Base-by-base conservation (phyloP, 139 green algal genomes). In the Tetraselmis chui region DNA sequence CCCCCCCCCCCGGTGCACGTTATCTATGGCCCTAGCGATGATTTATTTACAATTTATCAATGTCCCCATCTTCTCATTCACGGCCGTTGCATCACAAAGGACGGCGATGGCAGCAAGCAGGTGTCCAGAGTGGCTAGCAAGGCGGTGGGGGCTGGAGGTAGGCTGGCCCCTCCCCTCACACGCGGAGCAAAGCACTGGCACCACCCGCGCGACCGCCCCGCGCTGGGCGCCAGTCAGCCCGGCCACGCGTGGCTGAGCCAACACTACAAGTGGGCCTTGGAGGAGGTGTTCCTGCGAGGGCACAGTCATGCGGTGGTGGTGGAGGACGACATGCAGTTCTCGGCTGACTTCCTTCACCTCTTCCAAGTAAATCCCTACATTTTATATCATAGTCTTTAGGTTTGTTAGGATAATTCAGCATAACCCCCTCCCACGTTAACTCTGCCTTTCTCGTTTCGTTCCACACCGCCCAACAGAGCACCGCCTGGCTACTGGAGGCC, bases 271-370 rank as follows among this genome's bases (percentile, higher is more conserved):
- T 91, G 85, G 83, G 87, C 83, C 24, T 29, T 90, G 76, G 79
- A 86, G 5, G 29, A 80, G 0, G 77, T 86, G 1, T 89, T 90
- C n/a, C 30, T 84, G 76, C 23, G 77, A 22, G 24, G 31, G 11
- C 87, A 90, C 83, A 87, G 81, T 32, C 87, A 89, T 80, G 81
- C 45, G 45, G 85, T 91, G 67, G 83, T 91, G 23, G 76, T 89
- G 29, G 88, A 91, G 84, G 88, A 91, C 30, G 86, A 91, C 86
- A 91, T 91, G 87, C 75, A 86, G 2, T 89, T 89, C 84, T 87
- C 81, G 59, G 81, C 81, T 25, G 87, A 91, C 77, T 91, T 91
- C 76, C 77, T 91, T 76, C 45, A 83, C 82, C 22, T 86, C 81
- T 75, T 88, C 86, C 45, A 67, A 18, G 45, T 67, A 67, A 5